Evolutionary conservation across 192 early-diverging fungal genomes (phyloP), one percentile per base, ranked within the genome.

Genomic region (Paraglomus occultum): DNA sequence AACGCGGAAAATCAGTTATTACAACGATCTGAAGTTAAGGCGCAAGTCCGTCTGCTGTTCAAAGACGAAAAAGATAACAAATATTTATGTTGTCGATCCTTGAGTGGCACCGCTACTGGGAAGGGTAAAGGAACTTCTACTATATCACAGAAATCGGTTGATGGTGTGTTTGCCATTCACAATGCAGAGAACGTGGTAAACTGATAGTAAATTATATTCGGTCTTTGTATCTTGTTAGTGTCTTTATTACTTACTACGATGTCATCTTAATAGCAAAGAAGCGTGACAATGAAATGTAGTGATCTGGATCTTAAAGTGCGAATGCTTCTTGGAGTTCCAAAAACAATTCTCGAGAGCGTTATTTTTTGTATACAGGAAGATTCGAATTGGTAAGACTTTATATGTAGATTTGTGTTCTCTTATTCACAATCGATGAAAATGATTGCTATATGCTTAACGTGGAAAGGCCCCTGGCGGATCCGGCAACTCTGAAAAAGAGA

Each of bases 341-440:
- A 85, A 64, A 89, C 97, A 0, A 94, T 99, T 44, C 74, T 99
- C 39, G 95, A 99, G 64, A 96, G 94, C 75, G 97, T 99, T 51
- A 96, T 99, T 17, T 98, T 99, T 70, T 97, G 95, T 76, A 96
- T 98, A 74, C 97, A 99, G 80, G 97, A 99, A 75, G 96, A 99
- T 4, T 91, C 92, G 51, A 93, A 89, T 73, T 99, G 97, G 88
- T 86, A 79, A 59, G 14, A 45, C 31, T 3, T 1, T 43, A 43
- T 70, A 44, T 50, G 7, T 38, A 31, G 15, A 64, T 5, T 18
- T n/a, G 8, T 22, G 47, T 53, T 8, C 5, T 4, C 5, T 18
- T 57, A 5, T 23, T 2, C 47, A 6, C 4, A 40, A 15, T 57
- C 11, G 11, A 23, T 17, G 64, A 14, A 15, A 18, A 8, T 7